A percentile compares a stretch with the other conserved stretches of the same genome.
Evolutionary conservation across 352 stramenopile genomes (phyloP).

Genomic region (Globisporangium abappressorium): DNA sequence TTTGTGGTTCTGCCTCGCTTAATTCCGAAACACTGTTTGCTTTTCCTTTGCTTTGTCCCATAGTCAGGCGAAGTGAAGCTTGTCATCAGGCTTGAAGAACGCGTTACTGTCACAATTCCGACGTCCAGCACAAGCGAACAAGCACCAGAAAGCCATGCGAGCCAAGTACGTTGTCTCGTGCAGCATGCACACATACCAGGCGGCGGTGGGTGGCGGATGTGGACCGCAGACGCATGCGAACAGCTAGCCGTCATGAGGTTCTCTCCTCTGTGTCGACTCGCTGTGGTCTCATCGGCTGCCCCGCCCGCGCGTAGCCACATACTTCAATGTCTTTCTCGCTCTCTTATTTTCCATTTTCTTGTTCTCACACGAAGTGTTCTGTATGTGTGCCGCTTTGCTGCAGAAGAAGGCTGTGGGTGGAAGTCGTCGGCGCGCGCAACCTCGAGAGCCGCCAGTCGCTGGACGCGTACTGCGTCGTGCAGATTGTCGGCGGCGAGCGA

Average conservation of each 20-base stretch:
- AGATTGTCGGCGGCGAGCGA: conserved; percentile 20
- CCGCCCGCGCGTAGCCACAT: not conserved
- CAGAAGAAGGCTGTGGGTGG: conserved; percentile 52
- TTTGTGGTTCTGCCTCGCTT: not conserved
- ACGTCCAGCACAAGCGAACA: conserved; percentile 1
- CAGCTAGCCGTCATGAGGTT: too few relatives aligned
- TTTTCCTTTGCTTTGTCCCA: not conserved
- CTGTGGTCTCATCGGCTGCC: too few relatives aligned
- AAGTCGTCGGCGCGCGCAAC: conserved; percentile 70
- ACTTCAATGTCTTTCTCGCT: not conserved
- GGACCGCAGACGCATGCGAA: not conserved
- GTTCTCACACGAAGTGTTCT: not conserved
- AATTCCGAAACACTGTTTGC: not conserved
- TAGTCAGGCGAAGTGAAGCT: not conserved
- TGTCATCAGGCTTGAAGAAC: conserved; percentile 13
- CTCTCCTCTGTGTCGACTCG: not conserved
- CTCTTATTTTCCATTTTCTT: not conserved
- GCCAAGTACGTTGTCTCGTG: conserved; percentile 8
- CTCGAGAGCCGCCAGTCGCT: conserved; percentile 56
- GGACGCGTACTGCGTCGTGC: conserved; percentile 70
- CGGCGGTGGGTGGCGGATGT: not conserved
- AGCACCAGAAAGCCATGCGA: conserved; percentile 3
- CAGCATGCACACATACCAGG: not conserved
- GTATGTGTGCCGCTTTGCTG: not conserved
- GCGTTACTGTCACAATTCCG: conserved; percentile 10